Conservation (phyloP, 306 rosid species). For the Malus sylvestris region DNA sequence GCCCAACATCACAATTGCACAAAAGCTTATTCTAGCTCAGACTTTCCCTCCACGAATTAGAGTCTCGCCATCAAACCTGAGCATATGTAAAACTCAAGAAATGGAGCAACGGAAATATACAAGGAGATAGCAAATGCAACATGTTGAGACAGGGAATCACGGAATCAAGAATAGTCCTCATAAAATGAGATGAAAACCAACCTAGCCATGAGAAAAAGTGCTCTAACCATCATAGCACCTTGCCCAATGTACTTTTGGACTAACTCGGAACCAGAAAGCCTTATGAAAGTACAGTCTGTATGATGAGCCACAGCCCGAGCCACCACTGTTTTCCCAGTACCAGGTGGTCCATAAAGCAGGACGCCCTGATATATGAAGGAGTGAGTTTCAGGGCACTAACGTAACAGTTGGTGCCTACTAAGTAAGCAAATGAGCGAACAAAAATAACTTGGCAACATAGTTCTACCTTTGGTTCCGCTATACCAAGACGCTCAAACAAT, state of each 20-base stretch:
- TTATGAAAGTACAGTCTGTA: slow-evolving; percentile 75
- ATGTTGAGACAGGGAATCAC: not conserved
- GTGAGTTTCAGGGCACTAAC: not conserved
- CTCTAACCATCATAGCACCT: slow-evolving; percentile 98
- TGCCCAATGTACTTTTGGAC: slow-evolving; percentile 98
- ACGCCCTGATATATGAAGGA: not conserved
- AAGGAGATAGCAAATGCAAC: not conserved
- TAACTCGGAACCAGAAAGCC: slow-evolving; percentile 94
- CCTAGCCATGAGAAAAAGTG: slow-evolving; percentile 98
- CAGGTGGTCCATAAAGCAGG: not conserved
- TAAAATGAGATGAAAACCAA: slow-evolving; percentile 28
- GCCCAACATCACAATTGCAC: not conserved
- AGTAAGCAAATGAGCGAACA: not conserved
- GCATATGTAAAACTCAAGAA: not conserved
- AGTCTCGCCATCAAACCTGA: too few species aligned
- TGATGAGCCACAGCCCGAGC: not conserved
- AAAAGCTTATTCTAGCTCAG: not conserved
- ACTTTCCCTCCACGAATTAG: not conserved
- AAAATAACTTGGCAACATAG: not conserved
- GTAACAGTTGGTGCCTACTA: not conserved
- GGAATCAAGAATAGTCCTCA: not conserved
- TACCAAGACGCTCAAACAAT: slow-evolving; percentile 96
- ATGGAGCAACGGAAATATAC: not conserved
- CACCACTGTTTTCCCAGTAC: not conserved
- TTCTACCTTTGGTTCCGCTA: slow-evolving; percentile 95